phyloP scores from a whole-genome alignment of 805 yeast genomes.

The Wickerhamomyces bisporus region DNA sequence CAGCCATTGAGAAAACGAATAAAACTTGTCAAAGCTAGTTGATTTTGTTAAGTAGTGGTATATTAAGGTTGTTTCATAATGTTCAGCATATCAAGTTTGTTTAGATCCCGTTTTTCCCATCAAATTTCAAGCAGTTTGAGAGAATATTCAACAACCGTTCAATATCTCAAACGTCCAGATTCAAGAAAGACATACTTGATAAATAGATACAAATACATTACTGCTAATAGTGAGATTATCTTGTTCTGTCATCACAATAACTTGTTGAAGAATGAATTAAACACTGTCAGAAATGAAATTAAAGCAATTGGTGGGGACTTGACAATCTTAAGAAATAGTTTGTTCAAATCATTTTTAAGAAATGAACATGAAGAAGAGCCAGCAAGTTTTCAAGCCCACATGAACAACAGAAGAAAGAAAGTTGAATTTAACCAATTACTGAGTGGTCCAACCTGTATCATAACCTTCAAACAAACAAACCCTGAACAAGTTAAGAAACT shows the following conservation, averaged over 20 bases:
- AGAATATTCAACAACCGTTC: slow-evolving; percentile 32
- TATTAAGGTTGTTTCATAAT: too few species aligned
- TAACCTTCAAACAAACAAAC: slow-evolving; percentile 61
- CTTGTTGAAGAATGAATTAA: slow-evolving; percentile 63
- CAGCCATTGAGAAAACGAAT: too few species aligned
- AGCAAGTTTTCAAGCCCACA: slow-evolving; percentile 49
- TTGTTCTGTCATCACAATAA: slow-evolving; percentile 85
- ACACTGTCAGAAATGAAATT: slow-evolving; percentile 55
- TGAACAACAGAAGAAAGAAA: slow-evolving; percentile 33
- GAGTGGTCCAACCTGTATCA: slow-evolving; percentile 81
- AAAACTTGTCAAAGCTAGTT: too few species aligned
- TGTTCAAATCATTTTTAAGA: slow-evolving; percentile 74
- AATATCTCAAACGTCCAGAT: slow-evolving; percentile 46
- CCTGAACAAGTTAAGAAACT: slow-evolving; percentile 64
- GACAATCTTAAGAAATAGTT: slow-evolving; percentile 59
- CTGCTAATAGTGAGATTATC: slow-evolving; percentile 64
- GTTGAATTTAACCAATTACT: slow-evolving; percentile 73
- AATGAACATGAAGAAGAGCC: slow-evolving; percentile 72
- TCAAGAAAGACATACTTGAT: slow-evolving; percentile 85
- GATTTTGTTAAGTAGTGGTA: too few species aligned
- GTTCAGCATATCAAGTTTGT: slow-evolving; percentile 1
- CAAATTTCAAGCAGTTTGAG: slow-evolving; percentile 16
- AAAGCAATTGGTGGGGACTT: slow-evolving; percentile 62
- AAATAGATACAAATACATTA: slow-evolving; percentile 69
- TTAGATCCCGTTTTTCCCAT: slow-evolving; percentile 3